Evolutionary conservation across 83 land plant genomes (phyloP).

Genomic region (Picea engelmannii): DNA sequence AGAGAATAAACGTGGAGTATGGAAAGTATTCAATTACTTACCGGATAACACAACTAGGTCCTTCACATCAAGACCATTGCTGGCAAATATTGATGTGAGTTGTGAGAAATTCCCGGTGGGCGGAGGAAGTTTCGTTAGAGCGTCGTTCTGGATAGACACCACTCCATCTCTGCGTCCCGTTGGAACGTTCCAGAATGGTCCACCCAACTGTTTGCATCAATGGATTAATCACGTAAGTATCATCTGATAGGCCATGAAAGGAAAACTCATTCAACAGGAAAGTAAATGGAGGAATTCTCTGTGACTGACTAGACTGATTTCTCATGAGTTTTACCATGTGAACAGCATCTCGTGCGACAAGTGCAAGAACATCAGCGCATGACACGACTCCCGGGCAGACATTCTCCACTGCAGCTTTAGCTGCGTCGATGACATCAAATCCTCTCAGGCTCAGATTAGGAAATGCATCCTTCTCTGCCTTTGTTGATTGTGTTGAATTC

Average conservation of each 20-base stretch:
- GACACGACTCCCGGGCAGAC: too few relatives aligned
- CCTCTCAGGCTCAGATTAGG: too few relatives aligned
- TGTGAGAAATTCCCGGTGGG: slow-evolving; percentile 39
- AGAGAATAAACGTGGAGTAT: too few relatives aligned
- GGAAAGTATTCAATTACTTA: neutral
- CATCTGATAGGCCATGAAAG: too few relatives aligned
- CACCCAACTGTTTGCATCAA: slow-evolving; percentile 22
- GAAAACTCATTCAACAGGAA: too few relatives aligned
- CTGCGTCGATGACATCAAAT: neutral
- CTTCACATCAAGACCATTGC: slow-evolving; percentile 32
- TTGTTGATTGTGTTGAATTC: too few relatives aligned
- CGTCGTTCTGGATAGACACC: slow-evolving; percentile 31
- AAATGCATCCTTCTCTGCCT: too few relatives aligned
- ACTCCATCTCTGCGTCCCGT: slow-evolving; percentile 61
- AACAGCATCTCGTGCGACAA: too few relatives aligned
- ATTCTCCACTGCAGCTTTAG: too few relatives aligned
- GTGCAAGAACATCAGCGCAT: too few relatives aligned
- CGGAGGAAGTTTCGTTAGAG: slow-evolving; percentile 39
- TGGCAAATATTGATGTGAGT: slow-evolving; percentile 36
- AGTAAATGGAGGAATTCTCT: too few relatives aligned
- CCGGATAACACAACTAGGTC: slow-evolving; percentile 61
- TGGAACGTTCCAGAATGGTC: slow-evolving; percentile 64
- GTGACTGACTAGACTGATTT: neutral
- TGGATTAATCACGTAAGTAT: too few relatives aligned
- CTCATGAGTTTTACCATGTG: neutral